Evolutionary conservation across 2,329 filamentous ascomycete genomes (phyloP).

Genomic region (Xylaria sp.): DNA sequence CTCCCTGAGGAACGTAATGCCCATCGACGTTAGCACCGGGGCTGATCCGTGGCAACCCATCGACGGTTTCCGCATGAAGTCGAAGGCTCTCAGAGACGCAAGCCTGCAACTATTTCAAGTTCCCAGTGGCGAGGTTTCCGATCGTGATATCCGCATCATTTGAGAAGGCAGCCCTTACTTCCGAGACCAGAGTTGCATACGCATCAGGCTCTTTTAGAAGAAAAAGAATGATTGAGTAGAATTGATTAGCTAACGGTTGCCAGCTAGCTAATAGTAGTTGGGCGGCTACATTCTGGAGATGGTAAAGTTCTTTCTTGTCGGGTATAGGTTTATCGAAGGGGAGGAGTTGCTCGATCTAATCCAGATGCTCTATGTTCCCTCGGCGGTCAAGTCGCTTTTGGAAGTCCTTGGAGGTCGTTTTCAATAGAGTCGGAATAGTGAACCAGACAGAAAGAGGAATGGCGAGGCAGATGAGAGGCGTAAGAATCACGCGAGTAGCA

Average conservation of each 20-base stretch:
- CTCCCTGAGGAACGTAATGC: constrained; percentile 38
- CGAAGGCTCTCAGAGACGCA: constrained; percentile 40
- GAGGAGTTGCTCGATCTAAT: constrained; percentile 44
- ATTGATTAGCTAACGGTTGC: constrained; percentile 41
- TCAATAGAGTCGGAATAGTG: constrained; percentile 22
- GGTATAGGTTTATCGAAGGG: constrained; percentile 36
- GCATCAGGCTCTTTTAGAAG: constrained; percentile 29
- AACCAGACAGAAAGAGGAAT: constrained; percentile 34
- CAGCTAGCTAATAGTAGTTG: constrained; percentile 42
- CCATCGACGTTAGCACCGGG: constrained; percentile 45
- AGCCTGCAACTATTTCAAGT: constrained; percentile 42
- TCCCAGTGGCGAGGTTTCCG: constrained; percentile 24
- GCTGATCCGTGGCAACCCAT: constrained; percentile 41
- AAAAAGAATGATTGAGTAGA: constrained; percentile 37
- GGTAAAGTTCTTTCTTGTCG: constrained; percentile 34
- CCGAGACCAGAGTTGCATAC: constrained; percentile 24
- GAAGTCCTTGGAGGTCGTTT: constrained; percentile 35
- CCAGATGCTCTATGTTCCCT: constrained; percentile 39
- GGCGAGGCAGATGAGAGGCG: constrained; percentile 30
- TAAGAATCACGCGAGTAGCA: constrained; percentile 32
- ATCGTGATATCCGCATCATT: constrained; percentile 40
- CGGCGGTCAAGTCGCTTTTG: constrained; percentile 39
- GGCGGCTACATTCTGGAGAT: constrained; percentile 38
- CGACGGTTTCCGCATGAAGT: constrained; percentile 29
- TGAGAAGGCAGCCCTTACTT: constrained; percentile 40